A percentile compares a stretch with the other conserved stretches of the same genome.
phyloP scores from a whole-genome alignment of 2,329 filamentous ascomycete genomes.

The Ophiostoma ulmi region DNA sequence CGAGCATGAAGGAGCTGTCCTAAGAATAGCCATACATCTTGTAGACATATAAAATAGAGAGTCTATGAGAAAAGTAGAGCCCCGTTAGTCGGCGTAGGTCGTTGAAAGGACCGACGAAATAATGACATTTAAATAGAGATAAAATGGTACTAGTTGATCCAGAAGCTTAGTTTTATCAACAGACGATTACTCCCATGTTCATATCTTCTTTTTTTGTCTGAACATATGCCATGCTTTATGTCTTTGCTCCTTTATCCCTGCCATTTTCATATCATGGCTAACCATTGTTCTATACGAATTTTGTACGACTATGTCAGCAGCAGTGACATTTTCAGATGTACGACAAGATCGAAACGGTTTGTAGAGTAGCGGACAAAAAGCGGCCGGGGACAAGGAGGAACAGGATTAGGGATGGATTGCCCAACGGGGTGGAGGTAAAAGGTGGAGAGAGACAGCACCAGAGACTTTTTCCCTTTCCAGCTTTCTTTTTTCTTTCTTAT shows the following conservation, averaged over 20 bases:
- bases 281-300: background rate
- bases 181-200: background rate
- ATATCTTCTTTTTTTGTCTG: background rate
- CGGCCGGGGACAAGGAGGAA: conserved; percentile 1
- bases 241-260: background rate
- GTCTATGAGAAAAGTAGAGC: background rate
- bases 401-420: conserved; percentile 10
- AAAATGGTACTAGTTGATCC: background rate
- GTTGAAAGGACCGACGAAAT: background rate
- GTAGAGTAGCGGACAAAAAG: conserved; percentile 3
- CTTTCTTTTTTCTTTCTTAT: background rate
- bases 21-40: background rate
- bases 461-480: background rate
- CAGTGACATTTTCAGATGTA: background rate
- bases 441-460: conserved; percentile 17
- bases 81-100: background rate
- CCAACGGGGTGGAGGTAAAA: conserved; percentile 15
- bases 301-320: background rate
- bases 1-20: background rate
- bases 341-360: background rate
- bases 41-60: background rate
- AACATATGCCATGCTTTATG: background rate
- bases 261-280: background rate
- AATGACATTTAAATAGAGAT: background rate
- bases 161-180: background rate